phyloP scores from a whole-genome alignment of 148 eudicot genomes.

The Camellia japonica region DNA sequence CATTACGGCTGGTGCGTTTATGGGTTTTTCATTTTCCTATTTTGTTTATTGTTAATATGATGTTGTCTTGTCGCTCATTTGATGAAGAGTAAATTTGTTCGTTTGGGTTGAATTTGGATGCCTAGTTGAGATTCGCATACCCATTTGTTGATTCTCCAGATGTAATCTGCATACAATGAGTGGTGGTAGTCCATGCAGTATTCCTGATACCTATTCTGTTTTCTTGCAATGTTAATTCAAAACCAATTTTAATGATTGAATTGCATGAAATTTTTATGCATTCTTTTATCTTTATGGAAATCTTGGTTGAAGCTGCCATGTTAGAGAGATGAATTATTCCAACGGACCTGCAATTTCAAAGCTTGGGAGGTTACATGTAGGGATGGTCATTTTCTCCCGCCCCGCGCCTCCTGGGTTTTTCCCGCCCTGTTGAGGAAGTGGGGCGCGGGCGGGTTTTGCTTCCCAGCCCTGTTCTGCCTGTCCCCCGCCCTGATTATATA shows the following conservation, averaged over 20 bases:
- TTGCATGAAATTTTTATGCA: neutral
- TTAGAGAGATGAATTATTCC: neutral
- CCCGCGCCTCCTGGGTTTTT: too few relatives aligned
- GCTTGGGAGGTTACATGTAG: too few relatives aligned
- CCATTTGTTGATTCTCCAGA: neutral
- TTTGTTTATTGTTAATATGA: neutral
- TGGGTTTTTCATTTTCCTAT: neutral
- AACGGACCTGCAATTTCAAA: too few relatives aligned
- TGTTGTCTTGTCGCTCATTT: neutral
- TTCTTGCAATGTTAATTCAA: neutral
- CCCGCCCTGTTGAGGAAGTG: too few relatives aligned
- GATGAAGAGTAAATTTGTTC: neutral
- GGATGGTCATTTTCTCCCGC: too few relatives aligned
- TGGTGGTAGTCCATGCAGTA: neutral
- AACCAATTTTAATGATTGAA: neutral
- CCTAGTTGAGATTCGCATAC: neutral
- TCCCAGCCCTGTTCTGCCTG: too few relatives aligned
- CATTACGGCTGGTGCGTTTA: conserved; percentile 19
- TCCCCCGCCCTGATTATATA: too few relatives aligned
- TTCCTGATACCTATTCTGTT: neutral
- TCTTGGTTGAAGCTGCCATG: neutral
- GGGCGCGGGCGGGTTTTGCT: too few relatives aligned
- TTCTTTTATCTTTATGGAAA: neutral
- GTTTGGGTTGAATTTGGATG: neutral
- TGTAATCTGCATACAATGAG: neutral